Percentiles rank a stretch among this genome's conserved stretches.
Conservation (phyloP, 495 filamentous ascomycete species). For the Podospora didyma region DNA sequence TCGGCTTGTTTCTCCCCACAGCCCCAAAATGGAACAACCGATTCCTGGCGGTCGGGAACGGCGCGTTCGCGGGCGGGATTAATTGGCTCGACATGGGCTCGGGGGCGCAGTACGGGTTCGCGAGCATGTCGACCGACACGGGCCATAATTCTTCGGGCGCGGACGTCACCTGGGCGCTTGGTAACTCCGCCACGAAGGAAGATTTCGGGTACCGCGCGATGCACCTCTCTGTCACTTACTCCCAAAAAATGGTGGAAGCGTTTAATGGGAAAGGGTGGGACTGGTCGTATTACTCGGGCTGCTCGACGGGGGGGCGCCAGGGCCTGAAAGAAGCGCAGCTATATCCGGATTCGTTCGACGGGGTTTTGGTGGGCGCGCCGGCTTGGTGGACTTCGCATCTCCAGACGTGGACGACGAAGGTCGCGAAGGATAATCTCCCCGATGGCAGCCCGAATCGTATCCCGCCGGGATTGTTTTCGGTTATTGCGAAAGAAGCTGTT, state of each 20-base stretch:
- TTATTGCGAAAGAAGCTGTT: conserved; percentile 48
- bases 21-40: conserved; percentile 44
- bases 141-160: conserved; percentile 43
- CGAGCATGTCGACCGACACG: conserved; percentile 51
- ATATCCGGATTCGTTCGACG: conserved; percentile 55
- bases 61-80: conserved; percentile 50
- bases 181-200: conserved; percentile 32
- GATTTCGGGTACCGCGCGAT: conserved; percentile 51
- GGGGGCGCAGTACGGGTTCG: conserved; percentile 44
- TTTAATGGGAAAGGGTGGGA: conserved; percentile 31
- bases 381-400: conserved; percentile 47
- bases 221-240: conserved; percentile 39
- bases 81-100: conserved; percentile 52
- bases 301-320: conserved; percentile 54
- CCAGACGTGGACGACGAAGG: conserved; percentile 31
- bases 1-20: conserved; percentile 41
- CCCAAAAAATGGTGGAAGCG: conserved; percentile 5
- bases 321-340: conserved; percentile 46
- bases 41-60: conserved; percentile 47
- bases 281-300: conserved; percentile 49
- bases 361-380: conserved; percentile 57
- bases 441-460: conserved; percentile 45
- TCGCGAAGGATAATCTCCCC: conserved; percentile 32
- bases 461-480: conserved; percentile 38
- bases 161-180: conserved; percentile 44